Evolutionary conservation across 371 early-diverging fungal genomes (phyloP).

Genomic region (Paraphysoderma sedebokerense): DNA sequence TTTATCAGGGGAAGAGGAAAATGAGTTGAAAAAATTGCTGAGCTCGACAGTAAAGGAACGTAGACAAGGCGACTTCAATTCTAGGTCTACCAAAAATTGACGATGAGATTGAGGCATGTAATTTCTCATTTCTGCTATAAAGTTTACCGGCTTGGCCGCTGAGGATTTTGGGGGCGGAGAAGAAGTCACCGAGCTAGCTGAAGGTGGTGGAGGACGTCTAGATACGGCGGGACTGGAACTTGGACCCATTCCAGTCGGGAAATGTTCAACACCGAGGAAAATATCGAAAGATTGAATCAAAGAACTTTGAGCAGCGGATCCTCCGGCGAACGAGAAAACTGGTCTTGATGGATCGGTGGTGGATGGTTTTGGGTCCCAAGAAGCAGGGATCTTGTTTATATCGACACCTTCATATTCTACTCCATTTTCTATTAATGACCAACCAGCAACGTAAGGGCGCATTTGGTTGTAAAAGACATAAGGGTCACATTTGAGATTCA

Average conservation of each 20-base stretch:
- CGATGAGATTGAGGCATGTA: slow-evolving; percentile 84
- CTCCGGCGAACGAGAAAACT: slow-evolving; percentile 55
- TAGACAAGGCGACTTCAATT: slow-evolving; percentile 19
- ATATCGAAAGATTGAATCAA: slow-evolving; percentile 84
- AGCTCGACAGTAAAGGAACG: slow-evolving; percentile 7
- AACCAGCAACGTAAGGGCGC: slow-evolving; percentile 80
- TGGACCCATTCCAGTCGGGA: slow-evolving; percentile 43
- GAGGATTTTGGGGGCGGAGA: no score
- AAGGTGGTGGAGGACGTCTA: slow-evolving; percentile 5
- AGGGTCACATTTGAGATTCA: slow-evolving; percentile 89
- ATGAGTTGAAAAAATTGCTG: slow-evolving; percentile 26
- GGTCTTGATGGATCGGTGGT: slow-evolving; percentile 1
- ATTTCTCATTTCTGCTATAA: slow-evolving; percentile 85
- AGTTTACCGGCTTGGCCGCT: no score
- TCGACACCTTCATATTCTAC: slow-evolving; percentile 83
- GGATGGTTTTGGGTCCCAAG: slow-evolving; percentile 32
- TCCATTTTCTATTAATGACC: slow-evolving; percentile 81
- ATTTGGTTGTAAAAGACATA: slow-evolving; percentile 88
- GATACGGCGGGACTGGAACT: slow-evolving; percentile 12
- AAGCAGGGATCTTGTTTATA: slow-evolving; percentile 45
- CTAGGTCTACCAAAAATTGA: slow-evolving; percentile 63
- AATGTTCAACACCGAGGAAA: slow-evolving; percentile 77
- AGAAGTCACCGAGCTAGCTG: slow-evolving; percentile 22
- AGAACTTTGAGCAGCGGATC: slow-evolving; percentile 88
- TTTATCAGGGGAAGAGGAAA: no score